Percentiles rank a stretch among this genome's conserved stretches.
phyloP scores from a whole-genome alignment of 2,329 filamentous ascomycete species.

The Aureobasidium sp. region DNA sequence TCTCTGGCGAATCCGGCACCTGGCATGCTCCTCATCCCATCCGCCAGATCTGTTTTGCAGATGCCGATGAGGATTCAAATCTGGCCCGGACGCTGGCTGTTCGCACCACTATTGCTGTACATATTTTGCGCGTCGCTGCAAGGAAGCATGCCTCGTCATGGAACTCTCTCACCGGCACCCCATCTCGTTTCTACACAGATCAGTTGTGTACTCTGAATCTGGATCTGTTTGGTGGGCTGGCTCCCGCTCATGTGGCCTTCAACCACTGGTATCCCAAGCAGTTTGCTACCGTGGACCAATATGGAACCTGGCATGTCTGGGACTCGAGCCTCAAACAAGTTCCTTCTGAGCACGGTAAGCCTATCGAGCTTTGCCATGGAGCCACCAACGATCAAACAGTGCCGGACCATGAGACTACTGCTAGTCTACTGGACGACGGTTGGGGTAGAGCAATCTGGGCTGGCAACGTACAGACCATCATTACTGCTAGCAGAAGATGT shows the following conservation, averaged over 20 bases:
- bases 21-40: slow-evolving; percentile 52
- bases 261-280: slow-evolving; percentile 56
- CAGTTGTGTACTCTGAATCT: slow-evolving; percentile 48
- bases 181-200: slow-evolving; percentile 51
- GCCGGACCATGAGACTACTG: slow-evolving; percentile 28
- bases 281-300: slow-evolving; percentile 58
- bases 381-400: background rate
- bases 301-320: slow-evolving; percentile 63
- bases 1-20: slow-evolving; percentile 43
- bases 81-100: slow-evolving; percentile 12
- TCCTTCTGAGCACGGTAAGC: background rate
- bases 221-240: slow-evolving; percentile 46
- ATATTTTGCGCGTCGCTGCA: background rate
- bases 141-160: slow-evolving; percentile 1
- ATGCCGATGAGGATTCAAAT: slow-evolving; percentile 31
- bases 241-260: slow-evolving; percentile 59
- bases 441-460: slow-evolving; percentile 47
- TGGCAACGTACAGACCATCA: slow-evolving; percentile 40
- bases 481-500: slow-evolving; percentile 46
- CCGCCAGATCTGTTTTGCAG: slow-evolving; percentile 48
- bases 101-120: background rate
- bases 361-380: slow-evolving; percentile 9
- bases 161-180: slow-evolving; percentile 19
- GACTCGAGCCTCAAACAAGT: slow-evolving; percentile 28
- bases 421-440: slow-evolving; percentile 37